Evolutionary conservation across 2,329 filamentous ascomycete species (phyloP), one percentile per base, ranked within the genome.

Genomic region (Colletotrichum tofieldiae): DNA sequence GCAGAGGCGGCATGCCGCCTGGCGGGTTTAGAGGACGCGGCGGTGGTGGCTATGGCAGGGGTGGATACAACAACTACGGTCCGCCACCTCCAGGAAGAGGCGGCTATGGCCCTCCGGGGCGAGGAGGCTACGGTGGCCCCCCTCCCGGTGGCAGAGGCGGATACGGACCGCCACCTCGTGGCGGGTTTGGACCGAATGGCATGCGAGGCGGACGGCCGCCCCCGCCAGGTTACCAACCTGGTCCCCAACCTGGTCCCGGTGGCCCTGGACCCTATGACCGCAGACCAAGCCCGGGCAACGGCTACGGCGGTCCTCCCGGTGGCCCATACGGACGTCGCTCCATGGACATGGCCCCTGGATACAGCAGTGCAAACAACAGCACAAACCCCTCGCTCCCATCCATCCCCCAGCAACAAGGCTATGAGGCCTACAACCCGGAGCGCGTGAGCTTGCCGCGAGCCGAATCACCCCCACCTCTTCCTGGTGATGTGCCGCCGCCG

Each of bases 391-490:
- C 84, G 9, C 78, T 81, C 69, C 79, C 81, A 18, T 85, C 77
- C 70, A 75, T 83, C 52, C 76, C 82, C 8, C 79, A 80, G 23
- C 79, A 77, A n/a, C 80, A 77, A 32, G 76, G 76, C 29, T 88
- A 86, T 65, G 82, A 83, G 47, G 78, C 84, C 5, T 88, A 88
- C 74, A 82, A 82, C 66, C 80, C 84, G 2, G 81, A 85, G n/a
- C 78, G 81, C 23, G 79, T 73, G 14, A 79, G 82, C 60, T 80
- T 92, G 29, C 88, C 90, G 2, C 86, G 90, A 74, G 91, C 90
- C 12, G 90, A 91, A 76, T 91, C 90, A 1, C 90, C 90, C 11
- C 91, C 92, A 20, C 91, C 91, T 7, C 79, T 92, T 26, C 86
- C 88, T 3, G 85, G 83, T 49, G 79, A 82, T 56, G 81, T 84